Percentiles rank a stretch among this genome's conserved stretches.
These are phyloP conservation scores for Magnusiomyces sp. DNA, from an alignment of 1,139 yeast species.

Conservation along the genomic window DNA sequence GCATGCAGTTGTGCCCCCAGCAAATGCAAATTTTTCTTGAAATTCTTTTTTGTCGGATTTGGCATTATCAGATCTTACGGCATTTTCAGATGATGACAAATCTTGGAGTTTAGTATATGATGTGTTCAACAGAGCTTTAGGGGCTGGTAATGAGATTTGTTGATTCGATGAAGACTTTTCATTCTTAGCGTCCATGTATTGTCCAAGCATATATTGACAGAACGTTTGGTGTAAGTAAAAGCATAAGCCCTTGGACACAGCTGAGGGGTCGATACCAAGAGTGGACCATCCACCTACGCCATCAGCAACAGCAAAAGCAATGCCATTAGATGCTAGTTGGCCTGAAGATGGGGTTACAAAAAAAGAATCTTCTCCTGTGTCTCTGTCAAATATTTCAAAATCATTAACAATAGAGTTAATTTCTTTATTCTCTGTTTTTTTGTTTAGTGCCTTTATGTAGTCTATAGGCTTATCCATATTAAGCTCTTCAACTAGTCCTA, in stretches of 20 bases:
- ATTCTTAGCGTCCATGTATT: neutral
- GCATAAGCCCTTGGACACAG: conserved; percentile 31
- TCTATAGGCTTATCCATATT: too few relatives aligned
- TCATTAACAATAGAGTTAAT: neutral
- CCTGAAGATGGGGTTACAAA: conserved; percentile 41
- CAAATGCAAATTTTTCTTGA: conserved; percentile 37
- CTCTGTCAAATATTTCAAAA: neutral
- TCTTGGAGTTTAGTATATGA: conserved; percentile 5
- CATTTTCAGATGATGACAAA: neutral
- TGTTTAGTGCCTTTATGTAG: too few relatives aligned
- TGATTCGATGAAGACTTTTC: neutral
- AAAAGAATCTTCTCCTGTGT: conserved; percentile 81
- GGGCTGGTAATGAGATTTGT: conserved; percentile 26
- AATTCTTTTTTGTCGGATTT: conserved; percentile 44
- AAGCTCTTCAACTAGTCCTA: too few relatives aligned
- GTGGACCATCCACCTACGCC: conserved; percentile 98
- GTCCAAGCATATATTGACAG: conserved; percentile 5
- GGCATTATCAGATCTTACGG: neutral
- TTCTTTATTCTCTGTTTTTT: too few relatives aligned
- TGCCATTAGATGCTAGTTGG: conserved; percentile 34
- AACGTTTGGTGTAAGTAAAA: conserved; percentile 26
- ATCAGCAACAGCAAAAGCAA: conserved; percentile 86
- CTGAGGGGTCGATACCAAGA: conserved; percentile 74
- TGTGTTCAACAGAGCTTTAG: conserved; percentile 29
- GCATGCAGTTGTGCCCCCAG: conserved; percentile 96